Base-by-base conservation (phyloP, 1,284 basidiomycete genomes). In the Fomitopsis betulina region DNA sequence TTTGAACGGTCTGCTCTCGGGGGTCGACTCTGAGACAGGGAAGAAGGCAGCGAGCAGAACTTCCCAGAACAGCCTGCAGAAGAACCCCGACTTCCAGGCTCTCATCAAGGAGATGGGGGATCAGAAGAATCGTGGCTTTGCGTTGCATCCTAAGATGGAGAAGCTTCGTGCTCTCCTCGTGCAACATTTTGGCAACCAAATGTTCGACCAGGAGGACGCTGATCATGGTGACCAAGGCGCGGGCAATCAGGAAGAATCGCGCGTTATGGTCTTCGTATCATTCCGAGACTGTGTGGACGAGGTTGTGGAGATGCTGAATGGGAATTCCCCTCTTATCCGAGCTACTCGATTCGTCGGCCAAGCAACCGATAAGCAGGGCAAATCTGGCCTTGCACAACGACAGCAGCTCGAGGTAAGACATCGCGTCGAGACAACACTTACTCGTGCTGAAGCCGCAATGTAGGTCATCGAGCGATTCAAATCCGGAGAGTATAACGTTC, bases 251-350 rank as follows among this genome's bases (percentile, higher is more conserved):
- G 70, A 75, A 35, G 75, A 80, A 59, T 93, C 94, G 0, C 83
- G 89, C 60, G 92, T 89, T n/a, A 99, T 99, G 92, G 91, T 99
- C 1, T 99, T 99, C 69, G 93, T 92, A 59, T 89, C 90, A 5
- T 96, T 85, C 70, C 82, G 97, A 52, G 87, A 93, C 58, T 91
- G 89, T 54, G 94, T 99, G 3, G 89, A 94, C 55, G 95, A 99
- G 74, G 85, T 99, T 54, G 93, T 97, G 17, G 83, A 86, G 57
- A 78, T 85, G 57, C 74, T 96, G 62, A 89, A 89, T 67, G 76
- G 79, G 58, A 87, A 93, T 61, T 75, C 78, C 9, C 91, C 89
- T 0, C 72, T 95, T 55, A 83, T 96, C 63, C 84, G 85, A 33
- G 91, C 92, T 12, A 85, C 84, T 21, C 85, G 83, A 53, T 98